Conservation (phyloP, 768 basidiomycete genomes). For the Crucibulum laeve region DNA sequence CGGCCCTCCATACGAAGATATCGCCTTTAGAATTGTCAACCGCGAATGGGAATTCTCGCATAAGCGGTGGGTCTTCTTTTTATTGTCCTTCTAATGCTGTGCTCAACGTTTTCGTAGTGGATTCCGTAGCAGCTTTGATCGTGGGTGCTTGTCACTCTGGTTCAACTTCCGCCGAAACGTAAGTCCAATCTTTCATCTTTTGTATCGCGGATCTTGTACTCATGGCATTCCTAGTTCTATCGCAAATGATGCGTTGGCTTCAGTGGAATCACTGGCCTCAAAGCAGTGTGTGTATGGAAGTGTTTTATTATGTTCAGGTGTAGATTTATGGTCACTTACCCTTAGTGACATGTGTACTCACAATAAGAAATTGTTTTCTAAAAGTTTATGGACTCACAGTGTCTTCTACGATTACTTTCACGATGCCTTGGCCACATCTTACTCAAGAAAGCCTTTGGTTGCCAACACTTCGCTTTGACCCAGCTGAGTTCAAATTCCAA, state of each 20-base stretch:
- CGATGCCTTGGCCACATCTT: too few relatives aligned
- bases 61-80: slow-evolving; percentile 57
- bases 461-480: too few relatives aligned
- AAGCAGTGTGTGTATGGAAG: too few relatives aligned
- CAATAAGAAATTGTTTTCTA: too few relatives aligned
- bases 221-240: slow-evolving; percentile 56
- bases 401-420: too few relatives aligned
- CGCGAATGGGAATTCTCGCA: slow-evolving; percentile 99
- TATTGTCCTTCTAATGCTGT: not conserved
- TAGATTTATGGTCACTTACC: too few relatives aligned
- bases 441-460: too few relatives aligned
- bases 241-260: slow-evolving; percentile 51
- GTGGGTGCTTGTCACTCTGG: slow-evolving; percentile 93
- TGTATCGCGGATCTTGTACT: slow-evolving; percentile 6
- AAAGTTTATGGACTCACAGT: too few relatives aligned
- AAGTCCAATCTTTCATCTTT: slow-evolving; percentile 26
- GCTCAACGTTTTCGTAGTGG: slow-evolving; percentile 47
- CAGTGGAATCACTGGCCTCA: not conserved
- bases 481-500: too few relatives aligned
- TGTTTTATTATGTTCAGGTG: too few relatives aligned
- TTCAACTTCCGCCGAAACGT: slow-evolving; percentile 95
- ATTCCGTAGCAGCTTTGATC: slow-evolving; percentile 94
- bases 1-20: slow-evolving; percentile 97
- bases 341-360: too few relatives aligned
- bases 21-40: slow-evolving; percentile 97